Evolutionary conservation across 108 stramenopile species (phyloP).

Genomic region (Skeletonema marinoi): DNA sequence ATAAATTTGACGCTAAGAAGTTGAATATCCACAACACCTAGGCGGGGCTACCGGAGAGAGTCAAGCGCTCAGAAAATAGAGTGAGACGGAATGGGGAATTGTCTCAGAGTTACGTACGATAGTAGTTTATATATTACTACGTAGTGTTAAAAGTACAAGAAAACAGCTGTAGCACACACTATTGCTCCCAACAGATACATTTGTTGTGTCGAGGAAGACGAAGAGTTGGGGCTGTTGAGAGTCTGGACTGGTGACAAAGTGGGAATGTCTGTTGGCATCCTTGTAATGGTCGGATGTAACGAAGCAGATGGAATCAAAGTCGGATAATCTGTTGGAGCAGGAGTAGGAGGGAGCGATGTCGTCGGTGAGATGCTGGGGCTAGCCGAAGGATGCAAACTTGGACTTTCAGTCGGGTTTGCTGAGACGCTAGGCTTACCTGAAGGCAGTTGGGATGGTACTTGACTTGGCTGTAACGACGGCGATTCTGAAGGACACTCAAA

Average conservation of each 20-base stretch:
- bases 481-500: conserved; percentile 24
- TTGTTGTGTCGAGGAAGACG: background rate
- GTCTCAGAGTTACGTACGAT: too few species aligned
- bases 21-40: too few species aligned
- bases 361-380: background rate
- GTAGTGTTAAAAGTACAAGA: background rate
- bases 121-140: background rate
- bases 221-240: background rate
- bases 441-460: background rate
- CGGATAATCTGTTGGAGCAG: background rate
- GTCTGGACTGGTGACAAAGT: background rate
- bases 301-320: background rate
- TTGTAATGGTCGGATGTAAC: background rate
- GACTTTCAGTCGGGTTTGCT: background rate
- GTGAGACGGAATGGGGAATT: too few species aligned
- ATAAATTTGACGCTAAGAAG: background rate
- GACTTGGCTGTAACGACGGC: conserved; percentile 9
- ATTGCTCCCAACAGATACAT: background rate
- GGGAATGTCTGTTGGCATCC: background rate
- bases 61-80: too few species aligned
- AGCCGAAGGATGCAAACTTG: background rate
- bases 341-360: background rate
- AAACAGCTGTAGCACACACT: background rate
- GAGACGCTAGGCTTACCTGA: background rate
- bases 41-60: too few species aligned